A percentile compares a stretch with the other conserved stretches of the same genome.
Evolutionary conservation across 2,329 filamentous ascomycete species (phyloP).

Genomic region (Xylariaceae sp.): DNA sequence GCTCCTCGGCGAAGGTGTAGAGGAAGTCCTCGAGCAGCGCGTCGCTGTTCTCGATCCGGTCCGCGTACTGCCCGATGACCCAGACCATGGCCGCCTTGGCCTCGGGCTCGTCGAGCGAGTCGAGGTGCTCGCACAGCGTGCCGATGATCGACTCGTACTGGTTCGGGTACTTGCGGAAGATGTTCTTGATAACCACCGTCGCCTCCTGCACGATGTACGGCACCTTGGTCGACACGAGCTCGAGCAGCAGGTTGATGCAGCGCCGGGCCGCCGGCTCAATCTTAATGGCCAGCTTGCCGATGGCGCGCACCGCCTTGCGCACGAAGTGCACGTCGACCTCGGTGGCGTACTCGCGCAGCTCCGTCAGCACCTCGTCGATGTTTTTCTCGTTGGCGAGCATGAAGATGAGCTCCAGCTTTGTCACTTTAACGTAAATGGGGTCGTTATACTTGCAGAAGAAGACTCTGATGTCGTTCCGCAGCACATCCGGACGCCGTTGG

Average conservation of each 20-base stretch:
- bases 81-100: conserved; percentile 98
- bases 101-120: conserved; percentile 93
- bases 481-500: conserved; percentile 83
- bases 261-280: conserved; percentile 87
- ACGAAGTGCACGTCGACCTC: conserved; percentile 99
- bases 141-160: conserved; percentile 98
- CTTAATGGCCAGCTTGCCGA: conserved; percentile 97
- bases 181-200: conserved; percentile 96
- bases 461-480: conserved; percentile 93
- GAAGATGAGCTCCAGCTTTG: conserved; percentile 96
- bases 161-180: conserved; percentile 98
- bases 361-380: conserved; percentile 89
- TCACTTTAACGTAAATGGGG: conserved; percentile 98
- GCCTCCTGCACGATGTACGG: conserved; percentile 99
- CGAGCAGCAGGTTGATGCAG: conserved; percentile 88
- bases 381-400: conserved; percentile 96
- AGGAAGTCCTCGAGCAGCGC: conserved; percentile 90
- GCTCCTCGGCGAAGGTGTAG: conserved; percentile 87
- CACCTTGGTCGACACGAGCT: conserved; percentile 94
- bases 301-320: conserved; percentile 91
- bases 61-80: conserved; percentile 98
- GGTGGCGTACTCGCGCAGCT: conserved; percentile 91
- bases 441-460: conserved; percentile 99
- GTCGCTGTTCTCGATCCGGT: conserved; percentile 95
- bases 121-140: conserved; percentile 89